These are phyloP conservation scores for Canna indica DNA, from an alignment of 176 grass and related monocot species.

Conservation along the genomic window DNA sequence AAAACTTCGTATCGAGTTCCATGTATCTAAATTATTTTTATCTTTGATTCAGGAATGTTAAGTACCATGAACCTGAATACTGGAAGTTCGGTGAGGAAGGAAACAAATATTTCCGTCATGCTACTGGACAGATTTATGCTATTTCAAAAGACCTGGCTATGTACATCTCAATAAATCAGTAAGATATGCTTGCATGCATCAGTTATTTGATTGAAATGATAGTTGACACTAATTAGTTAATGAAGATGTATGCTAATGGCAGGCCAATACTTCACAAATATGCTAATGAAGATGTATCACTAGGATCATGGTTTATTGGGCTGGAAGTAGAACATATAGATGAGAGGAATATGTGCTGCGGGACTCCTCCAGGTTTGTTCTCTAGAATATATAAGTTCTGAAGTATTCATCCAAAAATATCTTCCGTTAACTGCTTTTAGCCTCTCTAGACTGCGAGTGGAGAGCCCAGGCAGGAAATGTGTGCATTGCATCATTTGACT, in stretches of 20 bases:
- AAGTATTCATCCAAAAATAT: neutral
- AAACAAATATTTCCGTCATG: constrained; percentile 79
- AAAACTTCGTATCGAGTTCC: constrained; percentile 6
- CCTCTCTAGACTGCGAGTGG: constrained; percentile 2
- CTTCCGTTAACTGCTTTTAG: neutral
- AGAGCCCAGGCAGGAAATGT: constrained; percentile 5
- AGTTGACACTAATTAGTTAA: neutral
- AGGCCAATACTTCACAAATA: no score
- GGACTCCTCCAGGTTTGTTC: constrained; percentile 16
- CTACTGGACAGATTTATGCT: constrained; percentile 64
- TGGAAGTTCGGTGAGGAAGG: constrained; percentile 73
- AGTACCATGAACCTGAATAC: constrained; percentile 63
- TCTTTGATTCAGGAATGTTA: constrained; percentile 42
- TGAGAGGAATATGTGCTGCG: constrained; percentile 11
- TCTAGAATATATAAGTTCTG: neutral
- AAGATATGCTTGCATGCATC: constrained; percentile 18
- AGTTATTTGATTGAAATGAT: neutral
- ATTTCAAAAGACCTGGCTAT: constrained; percentile 62
- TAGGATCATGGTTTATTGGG: constrained; percentile 14
- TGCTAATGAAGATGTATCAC: constrained; percentile 14
- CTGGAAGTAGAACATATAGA: constrained; percentile 15
- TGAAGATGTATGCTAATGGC: no score
- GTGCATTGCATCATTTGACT: constrained; percentile 2
- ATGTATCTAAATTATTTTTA: constrained; percentile 14
- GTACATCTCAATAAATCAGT: constrained; percentile 65